phyloP scores from a whole-genome alignment of 2,329 filamentous ascomycete species.

The Ascochyta rabiei region DNA sequence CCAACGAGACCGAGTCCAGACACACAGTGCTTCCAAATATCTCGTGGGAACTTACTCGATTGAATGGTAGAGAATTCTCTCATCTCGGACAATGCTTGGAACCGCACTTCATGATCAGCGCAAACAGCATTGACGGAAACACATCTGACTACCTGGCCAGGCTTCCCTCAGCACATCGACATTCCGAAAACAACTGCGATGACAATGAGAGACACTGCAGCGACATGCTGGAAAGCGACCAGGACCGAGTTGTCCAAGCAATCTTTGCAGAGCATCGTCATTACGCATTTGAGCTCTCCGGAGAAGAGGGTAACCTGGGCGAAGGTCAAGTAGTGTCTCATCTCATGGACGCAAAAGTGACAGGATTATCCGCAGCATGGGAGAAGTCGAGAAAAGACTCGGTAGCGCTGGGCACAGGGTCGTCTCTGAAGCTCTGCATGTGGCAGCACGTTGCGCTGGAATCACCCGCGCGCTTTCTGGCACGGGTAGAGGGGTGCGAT shows the following conservation, averaged over 20 bases:
- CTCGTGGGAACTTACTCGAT: not conserved
- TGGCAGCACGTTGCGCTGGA: slow-evolving; percentile 3
- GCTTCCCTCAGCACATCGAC: not conserved
- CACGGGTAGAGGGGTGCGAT: not conserved
- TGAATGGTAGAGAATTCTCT: not conserved
- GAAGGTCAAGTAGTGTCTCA: not conserved
- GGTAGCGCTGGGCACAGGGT: not conserved
- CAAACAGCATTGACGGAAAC: not conserved
- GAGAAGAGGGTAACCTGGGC: not conserved
- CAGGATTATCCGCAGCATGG: not conserved
- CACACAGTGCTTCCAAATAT: not conserved
- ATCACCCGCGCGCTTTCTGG: slow-evolving; percentile 4
- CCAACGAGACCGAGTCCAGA: not conserved
- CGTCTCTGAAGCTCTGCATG: not conserved
- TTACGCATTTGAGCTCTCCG: slow-evolving; percentile 7
- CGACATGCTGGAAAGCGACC: slow-evolving; percentile 6
- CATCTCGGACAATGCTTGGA: not conserved
- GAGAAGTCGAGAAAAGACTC: not conserved
- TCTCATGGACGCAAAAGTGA: not conserved
- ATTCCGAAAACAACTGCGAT: not conserved
- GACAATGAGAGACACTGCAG: slow-evolving; percentile 5
- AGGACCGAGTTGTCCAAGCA: slow-evolving; percentile 9
- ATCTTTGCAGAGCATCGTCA: slow-evolving; percentile 18
- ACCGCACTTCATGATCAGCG: not conserved
- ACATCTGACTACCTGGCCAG: not conserved